These are phyloP conservation scores for Wickerhamiella azymoides DNA, from an alignment of 805 yeast genomes.

Conservation along the genomic window DNA sequence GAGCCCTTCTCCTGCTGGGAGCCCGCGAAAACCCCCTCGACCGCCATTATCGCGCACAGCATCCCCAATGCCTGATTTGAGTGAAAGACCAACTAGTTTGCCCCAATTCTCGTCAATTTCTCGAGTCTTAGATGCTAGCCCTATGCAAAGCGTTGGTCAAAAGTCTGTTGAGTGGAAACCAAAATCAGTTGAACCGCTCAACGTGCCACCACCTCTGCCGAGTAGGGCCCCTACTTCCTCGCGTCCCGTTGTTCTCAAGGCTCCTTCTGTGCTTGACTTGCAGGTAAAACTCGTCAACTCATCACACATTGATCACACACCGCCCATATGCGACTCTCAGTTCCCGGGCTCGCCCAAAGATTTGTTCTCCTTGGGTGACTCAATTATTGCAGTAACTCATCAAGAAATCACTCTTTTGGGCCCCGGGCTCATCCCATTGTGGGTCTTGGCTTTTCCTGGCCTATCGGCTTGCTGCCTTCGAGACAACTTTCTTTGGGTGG, in stretches of 20 bases:
- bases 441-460: background rate
- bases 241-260: background rate
- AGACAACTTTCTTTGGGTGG: background rate
- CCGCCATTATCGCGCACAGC: conserved; percentile 4
- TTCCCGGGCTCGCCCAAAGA: background rate
- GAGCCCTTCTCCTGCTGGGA: background rate
- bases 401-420: background rate
- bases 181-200: too few relatives aligned
- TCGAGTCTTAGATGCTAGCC: background rate
- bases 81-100: background rate
- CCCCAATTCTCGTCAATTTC: background rate
- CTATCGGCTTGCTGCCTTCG: background rate
- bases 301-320: background rate
- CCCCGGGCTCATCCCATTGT: background rate
- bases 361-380: background rate
- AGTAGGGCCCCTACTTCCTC: background rate
- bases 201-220: background rate
- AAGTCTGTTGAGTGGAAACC: background rate
- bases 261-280: background rate
- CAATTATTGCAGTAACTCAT: background rate
- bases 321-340: background rate
- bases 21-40: background rate
- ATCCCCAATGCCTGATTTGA: background rate
- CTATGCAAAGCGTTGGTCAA: background rate
- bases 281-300: background rate